Base-by-base conservation (phyloP, 768 basidiomycete genomes). In the Antrodiella citrinella region DNA sequence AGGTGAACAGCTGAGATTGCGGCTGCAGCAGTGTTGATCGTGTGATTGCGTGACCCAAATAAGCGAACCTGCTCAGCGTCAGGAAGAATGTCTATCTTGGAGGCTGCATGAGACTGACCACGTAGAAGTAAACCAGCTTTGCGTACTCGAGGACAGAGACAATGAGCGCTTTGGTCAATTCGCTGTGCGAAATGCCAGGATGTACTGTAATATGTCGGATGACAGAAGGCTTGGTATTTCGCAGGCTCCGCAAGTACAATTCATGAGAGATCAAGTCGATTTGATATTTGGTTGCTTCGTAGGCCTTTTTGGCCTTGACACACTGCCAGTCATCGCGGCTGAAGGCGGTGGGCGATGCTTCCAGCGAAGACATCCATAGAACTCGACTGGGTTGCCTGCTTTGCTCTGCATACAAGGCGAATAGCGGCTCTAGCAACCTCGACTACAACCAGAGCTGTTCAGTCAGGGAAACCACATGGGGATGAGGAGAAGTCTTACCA, bases 361-460 rank as follows among this genome's bases (percentile, higher is more conserved):
- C 83, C 4, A 84, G 59, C 4, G 89, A 91, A 3, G 88, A 86
- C 52, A 79, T 80, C 91, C 91, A 93, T 12, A 91, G 65, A 4
- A 91, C 78, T 26, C 88, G 77, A 2, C 81, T 69, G 23, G 74
- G 73, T 2, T 68, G 62, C 2, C 65, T 60, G 21, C 62, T 69
- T 15, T 35, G 10, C 5, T 30, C 48, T 3, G 69, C 65, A 19
- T 76, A 72, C 22, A 72, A 72, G 12, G 67, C 54, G 12, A 91
- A 71, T 19, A 77, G 64, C 1, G 69, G 69, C 56, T 83, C 69
- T 21, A 91, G 66, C 13, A 73, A 68, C 26, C 86, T 82, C 53
- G 77, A 82, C 90, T 91, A 9, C n/a, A 43, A 10, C 35, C 10
- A 10, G 35, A 10, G 35, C 18, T 38, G 18, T 38, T 10, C n/a